A percentile compares a stretch with the other conserved stretches of the same genome.
Evolutionary conservation across 1,284 basidiomycete genomes (phyloP).

Genomic region (Tilletia setariae): DNA sequence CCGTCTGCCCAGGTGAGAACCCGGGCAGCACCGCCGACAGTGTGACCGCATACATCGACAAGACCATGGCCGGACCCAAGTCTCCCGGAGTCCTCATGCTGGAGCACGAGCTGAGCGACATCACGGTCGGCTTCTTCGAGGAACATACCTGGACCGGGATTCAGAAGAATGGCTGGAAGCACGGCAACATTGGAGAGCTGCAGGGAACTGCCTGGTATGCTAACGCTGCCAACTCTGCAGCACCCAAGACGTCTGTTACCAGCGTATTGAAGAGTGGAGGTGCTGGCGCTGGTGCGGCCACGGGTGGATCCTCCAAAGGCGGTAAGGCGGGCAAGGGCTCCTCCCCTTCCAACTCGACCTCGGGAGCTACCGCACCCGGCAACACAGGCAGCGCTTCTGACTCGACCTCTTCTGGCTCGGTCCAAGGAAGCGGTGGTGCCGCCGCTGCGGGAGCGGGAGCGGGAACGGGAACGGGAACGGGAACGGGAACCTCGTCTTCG

Average conservation of each 20-base stretch:
- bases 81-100: conserved; percentile 72
- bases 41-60: conserved; percentile 22
- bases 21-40: conserved; percentile 29
- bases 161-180: conserved; percentile 65
- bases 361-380: too few relatives aligned
- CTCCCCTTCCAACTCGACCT: neutral
- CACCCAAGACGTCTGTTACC: neutral
- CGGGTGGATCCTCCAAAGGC: neutral
- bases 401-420: too few relatives aligned
- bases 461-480: too few relatives aligned
- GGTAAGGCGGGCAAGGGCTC: neutral
- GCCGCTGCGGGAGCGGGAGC: too few relatives aligned
- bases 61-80: conserved; percentile 29
- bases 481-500: too few relatives aligned
- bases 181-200: conserved; percentile 30
- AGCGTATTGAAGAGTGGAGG: conserved; percentile 16
- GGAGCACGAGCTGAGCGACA: conserved; percentile 72
- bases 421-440: too few relatives aligned
- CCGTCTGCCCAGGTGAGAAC: conserved; percentile 29
- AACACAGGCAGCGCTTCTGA: too few relatives aligned
- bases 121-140: conserved; percentile 69
- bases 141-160: conserved; percentile 64
- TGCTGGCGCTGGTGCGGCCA: neutral
- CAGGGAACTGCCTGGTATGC: conserved; percentile 35
- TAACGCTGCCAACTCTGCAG: conserved; percentile 26